Evolutionary conservation across 352 stramenopile species (phyloP), one percentile per base, ranked within the genome.

Genomic region (Phytophthora syringae): DNA sequence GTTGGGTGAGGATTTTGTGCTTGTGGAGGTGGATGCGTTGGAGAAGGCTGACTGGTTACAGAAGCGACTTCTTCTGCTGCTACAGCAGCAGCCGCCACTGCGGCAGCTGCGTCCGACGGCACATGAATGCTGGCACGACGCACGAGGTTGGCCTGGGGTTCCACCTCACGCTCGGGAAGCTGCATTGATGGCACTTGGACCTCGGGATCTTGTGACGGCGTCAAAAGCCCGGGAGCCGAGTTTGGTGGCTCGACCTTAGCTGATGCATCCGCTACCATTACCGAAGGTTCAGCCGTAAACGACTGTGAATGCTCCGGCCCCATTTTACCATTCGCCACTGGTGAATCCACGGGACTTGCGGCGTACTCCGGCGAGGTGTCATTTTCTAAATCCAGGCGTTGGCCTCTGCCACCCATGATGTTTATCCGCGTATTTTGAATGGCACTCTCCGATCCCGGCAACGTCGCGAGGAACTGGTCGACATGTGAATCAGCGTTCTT

Each of bases 381-480:
- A 37, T 92, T 80, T 32, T 92, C 85, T 30, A 97, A 82, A 64
- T 95, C 82, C 20, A 98, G 73, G 47, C 92, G 84, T 39, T 97
- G 89, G 9, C 89, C 90, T 66, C 94, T 81, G 22, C 94, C 94
- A 39, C 94, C 93, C 80, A 98, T 90, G 10, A 98, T 87, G 39
- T 94, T 97, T 58, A 98, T 95, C 18, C 85, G 71, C 30, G 79
- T 84, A 61, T 97, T 97, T 50, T 92, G 92, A 40, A 98, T 98
- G 42, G 93, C 93, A 39, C 79, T 87, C 76, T 98, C 94, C 37
- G 80, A 97, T 28, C 94, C 89, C 39, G 90, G 93, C 75, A 98
- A 89, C 21, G 77, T 86, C 64, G 86, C 76, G 55, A 97, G 72
- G 60, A 93, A 84, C 39, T 83, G 67, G 76, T 96, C 83, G 72